Conservation (phyloP, 371 early-diverging fungal species). For the Saksenaea vasiformis region DNA sequence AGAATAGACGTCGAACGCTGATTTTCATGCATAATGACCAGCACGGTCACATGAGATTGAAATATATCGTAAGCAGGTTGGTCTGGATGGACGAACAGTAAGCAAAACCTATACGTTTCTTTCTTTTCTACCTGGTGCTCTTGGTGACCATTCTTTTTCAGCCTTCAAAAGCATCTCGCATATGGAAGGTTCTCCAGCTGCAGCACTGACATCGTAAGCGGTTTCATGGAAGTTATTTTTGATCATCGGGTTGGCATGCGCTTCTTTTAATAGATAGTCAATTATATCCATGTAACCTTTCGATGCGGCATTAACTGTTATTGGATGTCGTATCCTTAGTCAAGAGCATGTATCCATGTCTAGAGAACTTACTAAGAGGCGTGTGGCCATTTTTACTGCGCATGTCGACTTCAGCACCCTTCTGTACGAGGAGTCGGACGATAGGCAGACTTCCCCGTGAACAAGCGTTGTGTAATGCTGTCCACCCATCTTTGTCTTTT, state of each 20-base stretch:
- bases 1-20: constrained; percentile 61
- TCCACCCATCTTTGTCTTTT: constrained; percentile 86
- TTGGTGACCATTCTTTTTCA: constrained; percentile 49
- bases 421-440: constrained; percentile 59
- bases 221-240: constrained; percentile 74
- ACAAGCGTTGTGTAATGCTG: constrained; percentile 81
- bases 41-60: constrained; percentile 62
- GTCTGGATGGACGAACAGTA: not conserved
- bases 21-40: constrained; percentile 70
- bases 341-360: not conserved
- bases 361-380: constrained; percentile 68
- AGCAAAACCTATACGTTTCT: not conserved
- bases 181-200: constrained; percentile 60
- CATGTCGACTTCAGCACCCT: constrained; percentile 63
- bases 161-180: constrained; percentile 70
- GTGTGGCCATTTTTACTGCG: constrained; percentile 72
- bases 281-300: constrained; percentile 72
- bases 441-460: constrained; percentile 63
- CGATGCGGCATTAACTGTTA: constrained; percentile 75
- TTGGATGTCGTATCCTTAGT: not conserved
- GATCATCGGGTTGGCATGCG: constrained; percentile 65
- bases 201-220: constrained; percentile 84
- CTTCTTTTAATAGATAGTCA: constrained; percentile 63
- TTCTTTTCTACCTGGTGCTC: not conserved
- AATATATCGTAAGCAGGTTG: constrained; percentile 48